Conservation (phyloP, 192 early-diverging fungal genomes). For the Radiomyces spectabilis region DNA sequence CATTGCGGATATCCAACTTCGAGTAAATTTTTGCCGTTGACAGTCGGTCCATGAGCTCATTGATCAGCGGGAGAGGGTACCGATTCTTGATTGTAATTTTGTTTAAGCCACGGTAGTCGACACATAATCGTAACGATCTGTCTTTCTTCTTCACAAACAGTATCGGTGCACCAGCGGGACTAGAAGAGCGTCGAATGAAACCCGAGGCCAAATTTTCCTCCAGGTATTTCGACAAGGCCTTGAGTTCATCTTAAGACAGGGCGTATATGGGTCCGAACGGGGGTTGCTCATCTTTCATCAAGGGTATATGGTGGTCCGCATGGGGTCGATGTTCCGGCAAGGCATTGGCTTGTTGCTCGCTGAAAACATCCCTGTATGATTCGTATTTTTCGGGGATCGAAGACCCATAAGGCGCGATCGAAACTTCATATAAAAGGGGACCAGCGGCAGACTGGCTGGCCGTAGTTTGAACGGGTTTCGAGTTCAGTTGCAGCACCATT, state of each 20-base stretch:
- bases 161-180: constrained; percentile 30
- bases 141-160: constrained; percentile 44
- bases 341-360: no score
- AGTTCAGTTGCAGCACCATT: no score
- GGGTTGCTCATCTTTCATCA: no score
- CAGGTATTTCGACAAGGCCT: not conserved
- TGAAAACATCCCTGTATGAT: no score
- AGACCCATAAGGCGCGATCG: no score
- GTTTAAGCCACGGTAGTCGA: constrained; percentile 42
- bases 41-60: constrained; percentile 24
- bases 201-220: constrained; percentile 3
- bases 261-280: constrained; percentile 7
- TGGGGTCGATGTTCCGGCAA: no score
- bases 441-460: no score
- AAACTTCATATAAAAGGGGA: no score
- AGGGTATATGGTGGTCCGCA: no score
- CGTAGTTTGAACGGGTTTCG: no score
- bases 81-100: constrained; percentile 31
- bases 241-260: not conserved
- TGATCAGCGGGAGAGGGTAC: constrained; percentile 29
- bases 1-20: constrained; percentile 15
- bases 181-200: constrained; percentile 3
- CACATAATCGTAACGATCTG: constrained; percentile 13
- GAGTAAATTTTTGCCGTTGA: constrained; percentile 4
- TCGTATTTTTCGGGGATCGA: no score